A percentile compares a stretch with the other conserved stretches of the same genome.
phyloP scores from a whole-genome alignment of 176 grass and related monocot genomes.

The Canna indica region DNA sequence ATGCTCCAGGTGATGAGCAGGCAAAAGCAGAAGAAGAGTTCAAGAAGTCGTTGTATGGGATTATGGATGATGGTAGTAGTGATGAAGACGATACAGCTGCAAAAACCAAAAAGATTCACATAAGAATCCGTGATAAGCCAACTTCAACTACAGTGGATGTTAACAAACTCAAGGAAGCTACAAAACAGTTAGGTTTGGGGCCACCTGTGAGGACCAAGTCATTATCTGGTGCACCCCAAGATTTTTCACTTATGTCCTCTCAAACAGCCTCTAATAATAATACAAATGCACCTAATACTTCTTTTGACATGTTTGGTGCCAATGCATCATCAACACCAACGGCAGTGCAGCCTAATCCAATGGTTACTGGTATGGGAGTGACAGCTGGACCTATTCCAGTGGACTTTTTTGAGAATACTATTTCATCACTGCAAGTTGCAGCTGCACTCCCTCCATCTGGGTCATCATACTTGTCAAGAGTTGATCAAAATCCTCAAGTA shows the following conservation, averaged over 20 bases:
- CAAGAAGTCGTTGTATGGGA: conserved; percentile 80
- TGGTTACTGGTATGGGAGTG: conserved; percentile 58
- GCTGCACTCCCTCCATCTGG: conserved; percentile 56
- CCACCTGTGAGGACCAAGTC: conserved; percentile 67
- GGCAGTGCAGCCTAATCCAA: conserved; percentile 26
- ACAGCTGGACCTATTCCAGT: conserved; percentile 76
- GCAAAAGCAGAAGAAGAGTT: conserved; percentile 87
- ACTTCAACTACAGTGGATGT: conserved; percentile 61
- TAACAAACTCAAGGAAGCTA: conserved; percentile 91
- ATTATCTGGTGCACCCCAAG: conserved; percentile 48
- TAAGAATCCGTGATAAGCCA: conserved; percentile 85
- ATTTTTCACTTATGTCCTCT: conserved; percentile 27
- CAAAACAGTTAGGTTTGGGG: conserved; percentile 76
- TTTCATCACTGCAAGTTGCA: conserved; percentile 85
- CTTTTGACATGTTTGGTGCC: conserved; percentile 66
- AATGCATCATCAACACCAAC: conserved; percentile 37
- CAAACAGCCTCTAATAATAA: conserved; percentile 32
- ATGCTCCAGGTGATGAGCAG: conserved; percentile 72
- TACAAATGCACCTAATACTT: conserved; percentile 33
- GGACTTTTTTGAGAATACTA: conserved; percentile 96
- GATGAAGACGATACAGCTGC: conserved; percentile 70
- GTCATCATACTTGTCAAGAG: conserved; percentile 44
- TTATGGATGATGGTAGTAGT: conserved; percentile 86
- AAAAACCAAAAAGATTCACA: conserved; percentile 77
- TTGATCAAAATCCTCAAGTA: conserved; percentile 45